Base-by-base conservation (phyloP, 2,329 filamentous ascomycete species). In the Aspergillus pseudoterreus region DNA sequence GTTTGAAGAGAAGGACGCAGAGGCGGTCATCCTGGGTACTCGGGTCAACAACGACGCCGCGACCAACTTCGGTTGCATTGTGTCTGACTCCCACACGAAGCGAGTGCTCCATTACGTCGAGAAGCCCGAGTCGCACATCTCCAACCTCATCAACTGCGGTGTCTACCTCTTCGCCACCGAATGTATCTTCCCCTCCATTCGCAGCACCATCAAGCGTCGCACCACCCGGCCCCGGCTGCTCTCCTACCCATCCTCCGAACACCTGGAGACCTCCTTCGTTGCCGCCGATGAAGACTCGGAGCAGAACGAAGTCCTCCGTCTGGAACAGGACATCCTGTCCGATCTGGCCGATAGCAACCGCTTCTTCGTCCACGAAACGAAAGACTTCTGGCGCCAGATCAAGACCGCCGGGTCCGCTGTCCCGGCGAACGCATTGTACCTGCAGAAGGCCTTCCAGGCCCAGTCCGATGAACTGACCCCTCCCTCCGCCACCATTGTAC, bases 381-480 rank as follows among this genome's bases (percentile, higher is more conserved):
- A 95, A 78, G 94, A 97, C 72, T 99, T 99, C 75, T 99, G 94
- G 94, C 90, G 94, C 63, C 94, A 99, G 80, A 97, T 99, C 82
- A 99, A 99, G 83, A 96, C 94, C 1, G 94, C 94, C 54, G 94
- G 94, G 54, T 97, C 92, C 5, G 94, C 94, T 45, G 91, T 99
- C 24, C 94, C 94, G 14, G 94, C 94, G 57, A 97, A 97, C 67
- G 94, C 94, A 12, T 82, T 99, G 32, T 99, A 99, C 75, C 84
- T 99, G 49, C 90, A 95, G 71, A 90, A 96, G 78, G 92, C 94
- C 17, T 87, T 87, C 78, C 92, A 97, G 75, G 82, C 80, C 42
- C 84, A 85, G 60, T 90, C 89, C 36, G 80, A 84, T 48, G 92
- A 96, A 76, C 86, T 97, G 47, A 85, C 90, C 11, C 77, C 84